Evolutionary conservation across 2,329 filamentous ascomycete species (phyloP).

Genomic region (Zalaria sp.): DNA sequence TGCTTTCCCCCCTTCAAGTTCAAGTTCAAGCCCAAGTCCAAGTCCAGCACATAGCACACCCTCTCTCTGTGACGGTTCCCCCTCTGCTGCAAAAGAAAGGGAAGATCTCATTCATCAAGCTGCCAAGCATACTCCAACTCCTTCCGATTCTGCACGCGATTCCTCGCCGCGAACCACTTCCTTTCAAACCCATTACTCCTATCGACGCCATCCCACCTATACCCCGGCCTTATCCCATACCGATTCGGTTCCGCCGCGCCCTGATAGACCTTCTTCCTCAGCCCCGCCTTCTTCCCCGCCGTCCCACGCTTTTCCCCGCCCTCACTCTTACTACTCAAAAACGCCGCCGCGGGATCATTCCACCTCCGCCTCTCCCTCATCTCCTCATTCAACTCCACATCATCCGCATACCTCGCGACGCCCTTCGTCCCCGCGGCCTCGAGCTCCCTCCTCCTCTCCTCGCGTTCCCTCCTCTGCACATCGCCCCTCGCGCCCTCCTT

Average conservation of each 20-base stretch:
- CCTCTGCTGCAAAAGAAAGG: too few species aligned
- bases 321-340: slow-evolving; percentile 44
- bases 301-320: slow-evolving; percentile 40
- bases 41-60: too few species aligned
- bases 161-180: slow-evolving; percentile 80
- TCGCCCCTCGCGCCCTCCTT: slow-evolving; percentile 67
- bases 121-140: slow-evolving; percentile 87
- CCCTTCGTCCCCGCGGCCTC: slow-evolving; percentile 73
- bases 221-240: slow-evolving; percentile 83
- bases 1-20: too few species aligned
- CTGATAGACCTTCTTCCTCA: slow-evolving; percentile 51
- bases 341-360: slow-evolving; percentile 86
- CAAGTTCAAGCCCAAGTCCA: too few species aligned
- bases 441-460: slow-evolving; percentile 50
- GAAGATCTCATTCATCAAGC: slow-evolving; percentile 61
- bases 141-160: slow-evolving; percentile 60
- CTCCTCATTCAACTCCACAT: slow-evolving; percentile 73
- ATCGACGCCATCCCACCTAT: slow-evolving; percentile 95
- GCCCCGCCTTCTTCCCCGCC: slow-evolving; percentile 37
- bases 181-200: slow-evolving; percentile 85
- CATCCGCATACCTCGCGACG: slow-evolving; percentile 68
- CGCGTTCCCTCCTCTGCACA: slow-evolving; percentile 60
- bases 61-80: too few species aligned
- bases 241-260: slow-evolving; percentile 78
- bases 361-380: slow-evolving; percentile 64